Conservation (phyloP, 495 filamentous ascomycete genomes). For the Hypoxylon fragiforme region DNA sequence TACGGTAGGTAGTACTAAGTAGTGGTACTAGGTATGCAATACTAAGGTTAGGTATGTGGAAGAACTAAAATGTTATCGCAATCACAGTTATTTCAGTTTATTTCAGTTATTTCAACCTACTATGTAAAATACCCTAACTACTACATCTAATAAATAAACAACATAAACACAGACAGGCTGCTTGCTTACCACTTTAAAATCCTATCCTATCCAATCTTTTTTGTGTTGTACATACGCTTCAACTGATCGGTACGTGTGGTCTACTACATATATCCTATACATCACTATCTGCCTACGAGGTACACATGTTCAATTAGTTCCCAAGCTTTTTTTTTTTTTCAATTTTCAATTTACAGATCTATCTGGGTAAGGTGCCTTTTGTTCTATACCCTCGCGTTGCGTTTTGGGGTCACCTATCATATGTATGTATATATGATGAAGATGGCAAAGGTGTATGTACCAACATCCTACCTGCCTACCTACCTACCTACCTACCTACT, state of each 20-base stretch:
- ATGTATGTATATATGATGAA: no score
- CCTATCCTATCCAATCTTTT: slow-evolving; percentile 27
- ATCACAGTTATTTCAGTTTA: no score
- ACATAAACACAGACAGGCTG: neutral
- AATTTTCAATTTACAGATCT: no score
- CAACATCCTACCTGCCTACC: neutral
- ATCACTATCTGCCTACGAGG: slow-evolving; percentile 19
- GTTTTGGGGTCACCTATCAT: slow-evolving; percentile 7
- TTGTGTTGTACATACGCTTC: slow-evolving; percentile 1
- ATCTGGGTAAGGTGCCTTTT: slow-evolving; percentile 10
- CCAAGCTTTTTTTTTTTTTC: no score
- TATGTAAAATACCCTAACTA: no score
- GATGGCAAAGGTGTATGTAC: neutral
- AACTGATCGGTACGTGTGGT: slow-evolving; percentile 20
- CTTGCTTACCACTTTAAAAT: slow-evolving; percentile 9
- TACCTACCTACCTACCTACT: neutral
- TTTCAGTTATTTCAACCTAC: no score
- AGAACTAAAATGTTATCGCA: no score
- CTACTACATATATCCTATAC: neutral
- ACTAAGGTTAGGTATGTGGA: no score
- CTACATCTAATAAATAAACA: neutral
- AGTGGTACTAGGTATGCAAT: no score
- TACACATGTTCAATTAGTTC: no score
- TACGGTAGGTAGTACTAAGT: no score
- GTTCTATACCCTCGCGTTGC: neutral